These are phyloP conservation scores for Trichosporon sp. DNA, from an alignment of 1,284 basidiomycete genomes.

Conservation along the genomic window DNA sequence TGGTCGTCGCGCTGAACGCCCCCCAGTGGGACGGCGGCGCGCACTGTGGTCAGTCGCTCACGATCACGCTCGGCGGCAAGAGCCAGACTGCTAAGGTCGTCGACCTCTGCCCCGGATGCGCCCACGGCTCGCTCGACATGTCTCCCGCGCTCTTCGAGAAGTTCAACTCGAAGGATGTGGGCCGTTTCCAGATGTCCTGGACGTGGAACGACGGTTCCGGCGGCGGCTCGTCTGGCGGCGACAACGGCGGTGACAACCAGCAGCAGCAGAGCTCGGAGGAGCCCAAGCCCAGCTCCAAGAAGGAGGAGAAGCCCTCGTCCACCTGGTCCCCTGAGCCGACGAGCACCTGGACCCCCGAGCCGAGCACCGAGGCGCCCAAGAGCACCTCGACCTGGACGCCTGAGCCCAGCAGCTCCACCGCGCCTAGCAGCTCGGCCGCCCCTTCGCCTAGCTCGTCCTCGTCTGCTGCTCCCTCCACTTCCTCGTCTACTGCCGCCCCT, in stretches of 20 bases:
- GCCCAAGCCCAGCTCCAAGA: constrained; percentile 34
- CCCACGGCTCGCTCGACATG: constrained; percentile 72
- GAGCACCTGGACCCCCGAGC: constrained; percentile 37
- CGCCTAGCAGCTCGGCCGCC: too few relatives aligned
- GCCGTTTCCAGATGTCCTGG: constrained; percentile 68
- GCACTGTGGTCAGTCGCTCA: constrained; percentile 66
- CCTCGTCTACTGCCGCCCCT: constrained; percentile 26
- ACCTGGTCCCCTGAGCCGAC: constrained; percentile 36
- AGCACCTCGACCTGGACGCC: constrained; percentile 29
- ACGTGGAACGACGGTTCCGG: constrained; percentile 57
- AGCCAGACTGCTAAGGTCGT: constrained; percentile 65
- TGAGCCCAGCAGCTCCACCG: not conserved
- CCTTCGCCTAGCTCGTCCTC: constrained; percentile 37
- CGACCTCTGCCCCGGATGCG: constrained; percentile 62
- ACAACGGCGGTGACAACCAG: not conserved
- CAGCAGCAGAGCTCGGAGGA: constrained; percentile 19
- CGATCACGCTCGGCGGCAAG: constrained; percentile 67
- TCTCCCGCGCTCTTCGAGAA: constrained; percentile 70
- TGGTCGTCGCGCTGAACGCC: constrained; percentile 54
- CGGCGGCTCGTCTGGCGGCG: constrained; percentile 16
- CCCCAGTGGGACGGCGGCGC: constrained; percentile 60
- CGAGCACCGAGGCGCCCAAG: constrained; percentile 39
- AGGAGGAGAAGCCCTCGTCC: constrained; percentile 38
- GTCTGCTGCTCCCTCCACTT: constrained; percentile 35
- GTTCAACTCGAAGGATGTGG: constrained; percentile 55